A percentile compares a stretch with the other conserved stretches of the same genome.
Evolutionary conservation across 2,329 filamentous ascomycete genomes (phyloP).

Genomic region (Mycocentrospora acerina): DNA sequence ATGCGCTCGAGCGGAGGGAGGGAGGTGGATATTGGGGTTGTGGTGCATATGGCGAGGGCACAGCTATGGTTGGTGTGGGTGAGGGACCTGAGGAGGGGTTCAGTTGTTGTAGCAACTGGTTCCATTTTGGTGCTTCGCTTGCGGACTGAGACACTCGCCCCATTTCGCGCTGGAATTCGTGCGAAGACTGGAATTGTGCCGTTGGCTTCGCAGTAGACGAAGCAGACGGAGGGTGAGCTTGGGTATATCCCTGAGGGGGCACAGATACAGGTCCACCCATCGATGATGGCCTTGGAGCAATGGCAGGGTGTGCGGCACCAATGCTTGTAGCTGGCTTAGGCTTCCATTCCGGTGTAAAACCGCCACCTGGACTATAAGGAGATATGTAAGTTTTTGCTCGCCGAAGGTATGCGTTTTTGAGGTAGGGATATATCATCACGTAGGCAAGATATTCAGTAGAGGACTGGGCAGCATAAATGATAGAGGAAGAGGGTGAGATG

Average conservation of each 20-base stretch:
- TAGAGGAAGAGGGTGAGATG: constrained; percentile 37
- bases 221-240: constrained; percentile 10
- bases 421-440: constrained; percentile 49
- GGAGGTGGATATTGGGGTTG: neutral
- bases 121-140: constrained; percentile 32
- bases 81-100: constrained; percentile 20
- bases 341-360: constrained; percentile 45
- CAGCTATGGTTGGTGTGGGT: constrained; percentile 6
- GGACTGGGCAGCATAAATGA: constrained; percentile 39
- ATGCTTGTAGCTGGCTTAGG: constrained; percentile 26
- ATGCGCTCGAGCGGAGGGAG: constrained; percentile 4
- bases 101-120: constrained; percentile 38
- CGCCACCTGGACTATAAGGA: constrained; percentile 48
- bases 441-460: constrained; percentile 45
- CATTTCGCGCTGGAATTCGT: constrained; percentile 48
- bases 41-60: constrained; percentile 11
- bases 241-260: constrained; percentile 11
- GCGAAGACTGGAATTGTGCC: constrained; percentile 46
- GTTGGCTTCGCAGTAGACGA: constrained; percentile 28
- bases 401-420: constrained; percentile 48
- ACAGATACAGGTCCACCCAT: constrained; percentile 5
- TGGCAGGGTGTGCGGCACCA: constrained; percentile 5
- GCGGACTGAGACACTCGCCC: constrained; percentile 23
- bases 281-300: constrained; percentile 16
- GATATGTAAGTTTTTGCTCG: constrained; percentile 50